Percentiles rank a stretch among this genome's conserved stretches.
Conservation (phyloP, 345 rosid species). For the Eucalyptus dawsonii region DNA sequence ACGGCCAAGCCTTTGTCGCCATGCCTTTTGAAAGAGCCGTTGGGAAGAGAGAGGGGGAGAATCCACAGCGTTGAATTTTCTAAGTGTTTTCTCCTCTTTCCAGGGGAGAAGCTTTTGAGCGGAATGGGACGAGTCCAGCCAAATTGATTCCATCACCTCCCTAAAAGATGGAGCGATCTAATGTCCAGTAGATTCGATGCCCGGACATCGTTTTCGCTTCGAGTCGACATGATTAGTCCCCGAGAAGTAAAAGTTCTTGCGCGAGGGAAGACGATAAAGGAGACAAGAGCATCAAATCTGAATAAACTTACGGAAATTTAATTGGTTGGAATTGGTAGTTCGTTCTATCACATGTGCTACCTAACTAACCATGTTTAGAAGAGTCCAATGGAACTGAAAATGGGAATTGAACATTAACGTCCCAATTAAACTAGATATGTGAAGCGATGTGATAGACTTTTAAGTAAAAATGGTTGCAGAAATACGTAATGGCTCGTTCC, state of each 20-base stretch:
- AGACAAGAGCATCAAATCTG: accelerated
- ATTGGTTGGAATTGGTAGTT: not conserved
- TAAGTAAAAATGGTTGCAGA: accelerated
- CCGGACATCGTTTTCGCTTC: not conserved
- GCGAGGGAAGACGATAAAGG: not conserved
- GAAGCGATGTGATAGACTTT: not conserved
- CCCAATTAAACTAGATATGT: not conserved
- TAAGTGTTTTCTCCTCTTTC: not conserved
- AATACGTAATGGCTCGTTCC: accelerated
- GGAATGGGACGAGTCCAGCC: not conserved
- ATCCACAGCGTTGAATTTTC: not conserved
- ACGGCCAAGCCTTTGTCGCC: not conserved
- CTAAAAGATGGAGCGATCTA: not conserved
- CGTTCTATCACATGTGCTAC: accelerated
- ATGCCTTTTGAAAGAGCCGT: not conserved
- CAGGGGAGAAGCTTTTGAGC: not conserved
- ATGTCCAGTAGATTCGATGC: not conserved
- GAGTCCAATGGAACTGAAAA: accelerated
- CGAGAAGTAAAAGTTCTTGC: not conserved
- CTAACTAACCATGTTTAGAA: not conserved
- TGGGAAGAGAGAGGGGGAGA: not conserved
- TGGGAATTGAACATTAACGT: not conserved
- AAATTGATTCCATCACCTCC: not conserved
- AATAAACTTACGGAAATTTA: not conserved
- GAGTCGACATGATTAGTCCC: not conserved